Percentiles rank a stretch among this genome's conserved stretches.
phyloP scores from a whole-genome alignment of 345 rosid genomes.

The Anacardium occidentale region DNA sequence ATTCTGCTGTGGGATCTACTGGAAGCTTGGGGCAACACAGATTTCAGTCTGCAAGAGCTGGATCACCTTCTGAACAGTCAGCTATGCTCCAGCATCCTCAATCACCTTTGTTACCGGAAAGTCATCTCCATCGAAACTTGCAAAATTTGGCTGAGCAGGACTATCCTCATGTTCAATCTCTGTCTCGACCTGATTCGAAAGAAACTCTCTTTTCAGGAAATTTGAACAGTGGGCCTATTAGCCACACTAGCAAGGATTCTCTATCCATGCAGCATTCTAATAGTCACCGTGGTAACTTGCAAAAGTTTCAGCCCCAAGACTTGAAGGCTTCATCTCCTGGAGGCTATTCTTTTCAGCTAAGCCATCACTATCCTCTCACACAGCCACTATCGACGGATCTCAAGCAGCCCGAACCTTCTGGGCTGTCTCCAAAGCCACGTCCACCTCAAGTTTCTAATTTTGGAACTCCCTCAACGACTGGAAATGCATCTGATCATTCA shows the following conservation, averaged over 20 bases:
- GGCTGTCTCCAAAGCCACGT: slow-evolving; percentile 36
- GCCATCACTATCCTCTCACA: slow-evolving; percentile 23
- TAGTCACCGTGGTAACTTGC: slow-evolving; percentile 27
- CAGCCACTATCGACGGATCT: slow-evolving; percentile 29
- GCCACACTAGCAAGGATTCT: slow-evolving; percentile 32
- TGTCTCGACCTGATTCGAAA: slow-evolving; percentile 50
- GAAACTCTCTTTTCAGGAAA: slow-evolving; percentile 46
- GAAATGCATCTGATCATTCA: slow-evolving; percentile 35
- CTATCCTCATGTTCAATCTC: slow-evolving; percentile 32
- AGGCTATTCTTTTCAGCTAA: slow-evolving; percentile 29
- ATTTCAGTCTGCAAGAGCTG: slow-evolving; percentile 36
- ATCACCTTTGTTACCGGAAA: slow-evolving; percentile 36
- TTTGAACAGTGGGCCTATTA: slow-evolving; percentile 31
- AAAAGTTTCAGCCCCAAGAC: slow-evolving; percentile 33
- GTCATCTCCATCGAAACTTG: slow-evolving; percentile 27
- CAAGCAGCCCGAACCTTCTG: slow-evolving; percentile 38
- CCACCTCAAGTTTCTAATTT: slow-evolving; percentile 34
- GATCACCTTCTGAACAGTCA: slow-evolving; percentile 50
- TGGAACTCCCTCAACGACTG: slow-evolving; percentile 33
- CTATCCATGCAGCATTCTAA: slow-evolving; percentile 29
- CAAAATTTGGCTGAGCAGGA: slow-evolving; percentile 39
- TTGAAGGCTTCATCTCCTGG: slow-evolving; percentile 27
- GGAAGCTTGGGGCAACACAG: slow-evolving; percentile 48
- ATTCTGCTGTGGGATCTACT: slow-evolving; percentile 41
- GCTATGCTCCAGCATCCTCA: slow-evolving; percentile 39